phyloP scores from a whole-genome alignment of 805 yeast species.

The Saccharomycopsis sp. region DNA sequence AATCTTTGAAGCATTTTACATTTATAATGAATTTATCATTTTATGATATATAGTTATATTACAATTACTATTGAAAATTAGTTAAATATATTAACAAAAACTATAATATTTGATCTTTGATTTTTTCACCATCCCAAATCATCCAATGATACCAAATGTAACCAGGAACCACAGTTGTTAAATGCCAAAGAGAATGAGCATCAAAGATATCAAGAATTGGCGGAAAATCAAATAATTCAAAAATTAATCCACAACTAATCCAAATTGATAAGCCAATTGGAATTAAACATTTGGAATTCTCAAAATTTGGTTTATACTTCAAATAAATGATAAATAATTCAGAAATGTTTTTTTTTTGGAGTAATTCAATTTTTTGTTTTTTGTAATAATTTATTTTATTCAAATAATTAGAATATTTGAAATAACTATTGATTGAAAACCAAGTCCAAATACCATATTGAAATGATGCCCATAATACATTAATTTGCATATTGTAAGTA shows the following conservation, averaged over 20 bases:
- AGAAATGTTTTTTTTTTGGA: neutral
- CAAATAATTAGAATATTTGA: constrained; percentile 15
- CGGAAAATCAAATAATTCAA: constrained; percentile 85
- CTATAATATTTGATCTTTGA: no score
- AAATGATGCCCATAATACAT: constrained; percentile 63
- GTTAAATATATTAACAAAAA: no score
- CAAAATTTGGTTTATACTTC: constrained; percentile 16
- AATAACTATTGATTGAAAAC: constrained; percentile 26
- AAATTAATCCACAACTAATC: constrained; percentile 67
- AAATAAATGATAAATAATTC: constrained; percentile 7
- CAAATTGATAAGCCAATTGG: constrained; percentile 36
- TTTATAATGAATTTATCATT: no score
- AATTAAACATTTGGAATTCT: constrained; percentile 17
- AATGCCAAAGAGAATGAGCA: constrained; percentile 93
- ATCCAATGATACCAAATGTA: constrained; percentile 18
- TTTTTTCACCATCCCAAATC: constrained; percentile 17
- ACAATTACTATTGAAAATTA: no score
- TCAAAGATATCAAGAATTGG: constrained; percentile 62
- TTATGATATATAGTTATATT: no score
- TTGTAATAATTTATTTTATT: constrained; percentile 15
- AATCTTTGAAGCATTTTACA: no score
- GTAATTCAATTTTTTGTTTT: constrained; percentile 9
- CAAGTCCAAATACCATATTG: constrained; percentile 53
- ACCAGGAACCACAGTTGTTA: constrained; percentile 69
- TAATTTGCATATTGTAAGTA: constrained; percentile 89